Evolutionary conservation across 768 basidiomycete species (phyloP).

Genomic region (Kwoniella sp.): DNA sequence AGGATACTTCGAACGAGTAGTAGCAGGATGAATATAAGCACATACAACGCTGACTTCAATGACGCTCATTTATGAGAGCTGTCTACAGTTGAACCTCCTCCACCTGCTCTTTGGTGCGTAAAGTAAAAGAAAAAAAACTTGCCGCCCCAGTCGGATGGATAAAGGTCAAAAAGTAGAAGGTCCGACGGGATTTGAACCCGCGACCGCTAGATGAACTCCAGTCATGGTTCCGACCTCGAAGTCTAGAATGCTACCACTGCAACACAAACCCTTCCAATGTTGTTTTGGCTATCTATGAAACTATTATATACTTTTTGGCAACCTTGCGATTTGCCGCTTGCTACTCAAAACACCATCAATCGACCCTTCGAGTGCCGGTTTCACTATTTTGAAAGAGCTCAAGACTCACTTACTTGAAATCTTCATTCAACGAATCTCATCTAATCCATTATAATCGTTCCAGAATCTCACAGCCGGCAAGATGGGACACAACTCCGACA

Average conservation of each 20-base stretch:
- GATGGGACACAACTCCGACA: constrained; percentile 55
- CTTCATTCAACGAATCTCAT: background rate
- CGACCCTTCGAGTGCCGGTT: background rate
- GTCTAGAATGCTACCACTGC: constrained; percentile 35
- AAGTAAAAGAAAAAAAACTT: too few species aligned
- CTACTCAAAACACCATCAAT: background rate
- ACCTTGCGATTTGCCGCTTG: background rate
- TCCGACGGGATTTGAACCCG: constrained; percentile 33
- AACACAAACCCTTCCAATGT: constrained; percentile 22
- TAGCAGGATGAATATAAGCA: too few species aligned
- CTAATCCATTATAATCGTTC: background rate
- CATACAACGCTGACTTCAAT: too few species aligned
- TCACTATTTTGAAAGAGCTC: too few species aligned
- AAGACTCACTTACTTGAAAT: background rate
- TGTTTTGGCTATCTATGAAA: background rate
- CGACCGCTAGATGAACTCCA: constrained; percentile 34
- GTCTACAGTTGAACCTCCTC: too few species aligned
- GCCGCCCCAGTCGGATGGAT: too few species aligned
- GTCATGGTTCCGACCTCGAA: constrained; percentile 27
- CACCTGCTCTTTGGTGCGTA: too few species aligned
- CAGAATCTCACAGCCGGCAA: constrained; percentile 8
- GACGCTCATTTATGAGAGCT: too few species aligned
- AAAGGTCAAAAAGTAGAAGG: constrained; percentile 18
- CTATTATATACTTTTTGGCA: background rate
- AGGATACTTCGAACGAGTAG: too few species aligned